Base-by-base conservation (phyloP, 345 rosid species). In the Populus euphratica region DNA sequence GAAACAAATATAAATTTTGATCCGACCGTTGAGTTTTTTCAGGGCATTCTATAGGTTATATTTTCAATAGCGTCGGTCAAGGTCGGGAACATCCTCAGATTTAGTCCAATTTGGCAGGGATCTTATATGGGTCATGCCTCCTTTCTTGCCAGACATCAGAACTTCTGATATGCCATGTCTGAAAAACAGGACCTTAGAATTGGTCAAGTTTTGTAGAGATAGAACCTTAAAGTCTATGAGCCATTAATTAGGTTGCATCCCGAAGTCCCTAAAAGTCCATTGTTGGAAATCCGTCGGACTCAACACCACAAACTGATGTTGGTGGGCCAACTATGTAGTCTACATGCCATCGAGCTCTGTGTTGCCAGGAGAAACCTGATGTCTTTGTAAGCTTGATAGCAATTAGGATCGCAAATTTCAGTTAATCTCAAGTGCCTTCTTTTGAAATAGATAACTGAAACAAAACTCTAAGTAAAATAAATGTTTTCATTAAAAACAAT, bases 101-200 rank as follows among this genome's bases (percentile, higher is more conserved):
- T 11, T 13, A 10, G 63, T 10, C 63, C 14, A 4, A 10, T n/a
- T 23, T 10, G 63, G 29, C 29, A 59, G 63, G 29, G 29, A 59
- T 59, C 11, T 36, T 43, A 10, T 8, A 52, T 59, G 49, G 36
- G 12, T n/a, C 47, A 59, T 36, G 50, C 11, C 20, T 73, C 38
- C 68, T 5, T n/a, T 11, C n/a, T 36, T 41, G 36, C 13, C 31
- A 23, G 74, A 31, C 29, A 71, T 5, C 29, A 71, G 2, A 17
- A 29, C 41, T 71, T 49, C 1, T 62, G 56, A 62, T 59, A 74
- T 43, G 41, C 59, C 62, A 44, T 75, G 62, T 75, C 77, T 75
- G 70, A 29, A 10, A 21, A 75, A n/a, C 64, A 64, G 49, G 61
- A 21, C 25, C 63, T 23, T 59, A 59, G 5, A 59, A 10, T 23